Conservation (phyloP, 768 basidiomycete genomes). For the Auricularia auricula-judae region DNA sequence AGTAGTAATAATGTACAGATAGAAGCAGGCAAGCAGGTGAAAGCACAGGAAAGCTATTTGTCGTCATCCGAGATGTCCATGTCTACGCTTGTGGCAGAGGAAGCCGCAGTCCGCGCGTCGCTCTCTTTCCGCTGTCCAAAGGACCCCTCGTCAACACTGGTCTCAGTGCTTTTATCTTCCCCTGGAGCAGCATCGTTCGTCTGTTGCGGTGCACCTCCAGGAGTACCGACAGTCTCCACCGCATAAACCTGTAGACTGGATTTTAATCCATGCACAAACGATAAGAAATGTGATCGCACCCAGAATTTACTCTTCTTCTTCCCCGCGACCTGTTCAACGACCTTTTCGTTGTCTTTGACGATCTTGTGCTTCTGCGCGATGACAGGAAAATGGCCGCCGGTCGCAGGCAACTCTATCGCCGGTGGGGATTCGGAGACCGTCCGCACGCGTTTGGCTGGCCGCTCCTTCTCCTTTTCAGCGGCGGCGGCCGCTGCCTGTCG, state of each 20-base stretch:
- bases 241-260: constrained; percentile 39
- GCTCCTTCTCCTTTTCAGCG: constrained; percentile 30
- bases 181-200: background rate
- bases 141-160: background rate
- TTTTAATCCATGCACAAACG: background rate
- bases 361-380: background rate
- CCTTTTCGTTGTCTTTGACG: constrained; percentile 59
- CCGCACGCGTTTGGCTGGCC: constrained; percentile 55
- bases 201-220: background rate
- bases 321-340: constrained; percentile 64
- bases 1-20: background rate
- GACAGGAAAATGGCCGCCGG: constrained; percentile 14
- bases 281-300: constrained; percentile 21
- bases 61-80: constrained; percentile 1
- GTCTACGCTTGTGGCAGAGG: background rate
- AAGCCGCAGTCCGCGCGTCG: background rate
- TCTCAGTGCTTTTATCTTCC: background rate
- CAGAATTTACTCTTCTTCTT: constrained; percentile 82
- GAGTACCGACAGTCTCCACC: constrained; percentile 34
- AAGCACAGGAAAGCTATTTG: background rate
- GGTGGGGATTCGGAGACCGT: constrained; percentile 54
- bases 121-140: background rate
- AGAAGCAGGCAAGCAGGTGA: background rate
- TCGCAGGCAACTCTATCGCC: constrained; percentile 30
- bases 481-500: background rate